Conservation (phyloP, 805 yeast species). For the Nakazawaea ishiwadae region DNA sequence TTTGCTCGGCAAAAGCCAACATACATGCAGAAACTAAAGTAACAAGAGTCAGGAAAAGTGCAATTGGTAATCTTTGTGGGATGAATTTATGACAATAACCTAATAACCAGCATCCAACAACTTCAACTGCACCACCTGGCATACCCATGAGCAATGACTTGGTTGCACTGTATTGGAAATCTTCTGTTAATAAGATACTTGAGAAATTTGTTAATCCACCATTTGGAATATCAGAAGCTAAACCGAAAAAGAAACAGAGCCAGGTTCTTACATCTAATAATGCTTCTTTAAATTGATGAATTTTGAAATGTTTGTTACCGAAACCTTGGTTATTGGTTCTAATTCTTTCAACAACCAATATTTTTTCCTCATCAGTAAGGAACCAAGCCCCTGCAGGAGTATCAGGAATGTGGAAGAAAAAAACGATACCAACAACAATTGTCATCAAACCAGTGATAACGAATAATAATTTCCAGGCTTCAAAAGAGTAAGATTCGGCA, state of each 20-base stretch:
- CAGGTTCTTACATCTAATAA: constrained; percentile 47
- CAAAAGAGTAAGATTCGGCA: constrained; percentile 35
- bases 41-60: constrained; percentile 17
- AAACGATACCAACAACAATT: constrained; percentile 41
- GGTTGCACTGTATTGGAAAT: constrained; percentile 29
- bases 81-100: constrained; percentile 10
- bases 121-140: constrained; percentile 34
- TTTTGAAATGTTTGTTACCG: constrained; percentile 50
- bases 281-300: constrained; percentile 53
- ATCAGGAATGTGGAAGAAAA: constrained; percentile 40
- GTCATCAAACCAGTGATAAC: constrained; percentile 58
- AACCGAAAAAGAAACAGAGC: constrained; percentile 40
- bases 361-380: constrained; percentile 40
- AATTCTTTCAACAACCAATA: constrained; percentile 49
- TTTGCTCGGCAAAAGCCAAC: constrained; percentile 20
- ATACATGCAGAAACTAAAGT: constrained; percentile 19
- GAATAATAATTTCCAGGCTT: constrained; percentile 55
- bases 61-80: constrained; percentile 20
- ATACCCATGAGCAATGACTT: constrained; percentile 29
- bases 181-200: constrained; percentile 35
- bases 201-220: constrained; percentile 52
- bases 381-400: constrained; percentile 49
- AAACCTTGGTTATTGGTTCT: constrained; percentile 57
- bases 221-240: constrained; percentile 46
- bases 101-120: constrained; percentile 25